Evolutionary conservation across 495 filamentous ascomycete genomes (phyloP).

Genomic region (Clohesyomyces aquaticus): DNA sequence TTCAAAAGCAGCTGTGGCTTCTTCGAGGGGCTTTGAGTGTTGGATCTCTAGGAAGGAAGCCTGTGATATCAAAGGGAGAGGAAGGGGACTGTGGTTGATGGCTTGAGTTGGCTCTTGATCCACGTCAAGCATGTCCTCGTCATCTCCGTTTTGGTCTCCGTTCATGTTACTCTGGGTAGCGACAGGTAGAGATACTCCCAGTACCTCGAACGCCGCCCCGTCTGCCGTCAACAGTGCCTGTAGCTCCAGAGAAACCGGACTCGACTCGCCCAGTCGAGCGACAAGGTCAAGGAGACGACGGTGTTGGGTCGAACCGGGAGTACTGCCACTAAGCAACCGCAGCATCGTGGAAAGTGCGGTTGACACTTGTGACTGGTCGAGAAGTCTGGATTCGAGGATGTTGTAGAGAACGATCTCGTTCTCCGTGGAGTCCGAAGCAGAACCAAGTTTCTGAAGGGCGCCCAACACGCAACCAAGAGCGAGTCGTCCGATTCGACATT

Average conservation of each 20-base stretch:
- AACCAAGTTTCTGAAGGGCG: conserved; percentile 50
- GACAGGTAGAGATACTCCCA: conserved; percentile 16
- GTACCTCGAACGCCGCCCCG: conserved; percentile 14
- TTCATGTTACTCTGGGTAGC: too few species aligned
- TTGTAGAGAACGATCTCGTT: conserved; percentile 54
- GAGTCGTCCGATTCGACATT: conserved; percentile 72
- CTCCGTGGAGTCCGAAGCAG: conserved; percentile 11
- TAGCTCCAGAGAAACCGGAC: neutral
- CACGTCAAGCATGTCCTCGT: conserved; percentile 33
- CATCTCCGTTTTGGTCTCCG: too few species aligned
- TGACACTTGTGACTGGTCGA: conserved; percentile 64
- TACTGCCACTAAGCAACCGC: neutral
- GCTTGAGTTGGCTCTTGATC: neutral
- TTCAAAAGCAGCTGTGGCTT: conserved; percentile 11
- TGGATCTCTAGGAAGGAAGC: conserved; percentile 19
- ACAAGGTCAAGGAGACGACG: conserved; percentile 23
- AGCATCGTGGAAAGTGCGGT: conserved; percentile 55
- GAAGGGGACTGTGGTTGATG: neutral
- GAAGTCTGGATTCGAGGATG: conserved; percentile 62
- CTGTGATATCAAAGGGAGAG: conserved; percentile 10
- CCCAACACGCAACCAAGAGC: conserved; percentile 72
- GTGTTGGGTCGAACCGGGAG: conserved; percentile 11
- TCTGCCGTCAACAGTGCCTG: conserved; percentile 15
- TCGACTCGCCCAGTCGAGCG: conserved; percentile 24
- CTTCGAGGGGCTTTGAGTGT: conserved; percentile 11